These are phyloP conservation scores for Papilionanthe hybrid DNA, from an alignment of 116 monocot species.

Conservation along the genomic window DNA sequence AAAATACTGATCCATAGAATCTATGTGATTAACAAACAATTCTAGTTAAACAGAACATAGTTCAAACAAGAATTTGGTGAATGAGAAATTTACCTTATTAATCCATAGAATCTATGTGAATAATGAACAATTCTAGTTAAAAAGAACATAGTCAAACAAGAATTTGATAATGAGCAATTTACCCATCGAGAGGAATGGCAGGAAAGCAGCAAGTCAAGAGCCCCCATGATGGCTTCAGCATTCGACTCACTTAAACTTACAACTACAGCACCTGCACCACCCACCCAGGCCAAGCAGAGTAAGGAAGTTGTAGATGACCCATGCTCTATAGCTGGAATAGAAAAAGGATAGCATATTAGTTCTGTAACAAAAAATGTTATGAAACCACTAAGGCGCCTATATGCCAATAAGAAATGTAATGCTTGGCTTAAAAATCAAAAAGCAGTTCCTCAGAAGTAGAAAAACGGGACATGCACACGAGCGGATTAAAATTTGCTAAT, in stretches of 20 bases:
- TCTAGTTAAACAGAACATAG: background rate
- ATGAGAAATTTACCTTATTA: no score
- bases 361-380: background rate
- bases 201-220: slow-evolving; percentile 98
- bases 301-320: slow-evolving; percentile 99
- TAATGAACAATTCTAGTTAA: no score
- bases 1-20: background rate
- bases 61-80: background rate
- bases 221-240: slow-evolving; percentile 80
- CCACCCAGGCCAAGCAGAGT: slow-evolving; percentile 98
- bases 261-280: slow-evolving; percentile 94
- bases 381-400: background rate
- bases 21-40: background rate
- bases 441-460: background rate
- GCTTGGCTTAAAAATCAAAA: background rate
- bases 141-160: no score
- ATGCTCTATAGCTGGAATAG: slow-evolving; percentile 88
- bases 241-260: slow-evolving; percentile 74
- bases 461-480: background rate
- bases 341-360: background rate
- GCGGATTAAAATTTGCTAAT: background rate
- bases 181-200: slow-evolving; percentile 92
- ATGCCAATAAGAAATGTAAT: background rate
- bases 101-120: no score
- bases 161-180: no score